A percentile compares a stretch with the other conserved stretches of the same genome.
These are phyloP conservation scores for Vairimorpha necatrix DNA, from an alignment of 371 early-diverging fungal species.

Conservation along the genomic window DNA sequence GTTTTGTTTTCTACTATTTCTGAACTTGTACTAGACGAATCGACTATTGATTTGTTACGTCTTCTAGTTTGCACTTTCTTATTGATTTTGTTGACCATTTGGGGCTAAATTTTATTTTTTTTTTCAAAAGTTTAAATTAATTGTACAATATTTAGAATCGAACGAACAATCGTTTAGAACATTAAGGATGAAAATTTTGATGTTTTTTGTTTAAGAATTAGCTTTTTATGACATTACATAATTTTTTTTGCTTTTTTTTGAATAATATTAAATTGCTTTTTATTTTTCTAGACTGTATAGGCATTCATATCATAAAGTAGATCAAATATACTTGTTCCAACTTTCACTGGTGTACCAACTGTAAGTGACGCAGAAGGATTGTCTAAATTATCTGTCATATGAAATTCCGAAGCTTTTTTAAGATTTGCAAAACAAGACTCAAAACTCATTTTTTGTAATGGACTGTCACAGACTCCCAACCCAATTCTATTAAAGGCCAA, in stretches of 20 bases:
- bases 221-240: no score
- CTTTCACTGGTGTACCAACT: slow-evolving; percentile 79
- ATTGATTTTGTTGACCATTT: no score
- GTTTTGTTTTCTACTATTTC: background rate
- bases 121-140: no score
- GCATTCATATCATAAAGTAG: slow-evolving; percentile 39
- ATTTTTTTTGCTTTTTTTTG: no score
- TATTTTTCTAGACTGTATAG: slow-evolving; percentile 7
- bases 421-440: slow-evolving; percentile 53
- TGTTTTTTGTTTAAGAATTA: no score
- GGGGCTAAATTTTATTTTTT: no score
- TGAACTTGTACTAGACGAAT: background rate
- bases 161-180: no score
- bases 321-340: slow-evolving; percentile 82
- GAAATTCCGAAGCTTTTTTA: slow-evolving; percentile 37
- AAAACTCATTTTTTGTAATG: slow-evolving; percentile 59
- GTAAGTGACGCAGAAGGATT: slow-evolving; percentile 83
- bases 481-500: slow-evolving; percentile 44
- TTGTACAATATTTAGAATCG: no score
- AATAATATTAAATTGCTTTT: no score
- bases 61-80: no score
- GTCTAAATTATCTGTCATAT: slow-evolving; percentile 70
- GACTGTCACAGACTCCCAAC: slow-evolving; percentile 33
- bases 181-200: no score
- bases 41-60: background rate